Evolutionary conservation across 163 green algal species (phyloP).

Genomic region (Chlamydomonas reinhardtii): DNA sequence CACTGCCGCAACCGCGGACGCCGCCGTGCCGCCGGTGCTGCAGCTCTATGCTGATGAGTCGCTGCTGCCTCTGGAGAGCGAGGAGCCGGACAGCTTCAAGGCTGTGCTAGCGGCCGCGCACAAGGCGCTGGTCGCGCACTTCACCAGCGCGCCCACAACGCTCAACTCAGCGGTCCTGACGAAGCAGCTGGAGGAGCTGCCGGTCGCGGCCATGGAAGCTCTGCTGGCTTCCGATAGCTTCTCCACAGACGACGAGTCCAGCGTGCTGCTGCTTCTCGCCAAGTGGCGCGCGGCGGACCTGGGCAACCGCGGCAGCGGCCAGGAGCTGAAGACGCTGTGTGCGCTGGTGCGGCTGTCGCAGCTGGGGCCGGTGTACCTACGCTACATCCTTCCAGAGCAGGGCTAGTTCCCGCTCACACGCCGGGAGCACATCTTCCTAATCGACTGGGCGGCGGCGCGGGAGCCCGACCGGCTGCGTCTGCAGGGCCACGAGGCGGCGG

Average conservation of each 20-base stretch:
- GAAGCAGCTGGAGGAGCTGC: constrained; percentile 23
- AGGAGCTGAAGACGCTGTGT: neutral
- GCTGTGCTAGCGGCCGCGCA: neutral
- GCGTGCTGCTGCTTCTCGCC: constrained; percentile 25
- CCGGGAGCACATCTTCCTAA: neutral
- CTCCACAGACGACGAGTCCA: constrained; percentile 29
- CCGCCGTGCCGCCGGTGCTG: neutral
- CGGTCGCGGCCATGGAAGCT: neutral
- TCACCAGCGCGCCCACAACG: neutral
- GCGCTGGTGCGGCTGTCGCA: neutral
- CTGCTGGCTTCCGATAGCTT: constrained; percentile 24
- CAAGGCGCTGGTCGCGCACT: constrained; percentile 1
- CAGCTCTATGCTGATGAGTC: neutral
- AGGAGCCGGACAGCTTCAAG: neutral
- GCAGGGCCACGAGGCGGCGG: neutral
- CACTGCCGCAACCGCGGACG: too few species aligned
- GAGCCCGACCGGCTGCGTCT: neutral
- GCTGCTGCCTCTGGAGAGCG: neutral
- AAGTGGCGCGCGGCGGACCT: neutral
- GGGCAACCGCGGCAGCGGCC: too few species aligned
- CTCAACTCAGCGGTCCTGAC: neutral
- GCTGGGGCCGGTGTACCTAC: neutral
- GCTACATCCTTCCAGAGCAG: neutral
- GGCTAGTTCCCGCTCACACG: neutral
- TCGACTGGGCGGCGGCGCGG: neutral